phyloP scores from a whole-genome alignment of 2,329 filamentous ascomycete species.

The Cladophialophora exuberans region DNA sequence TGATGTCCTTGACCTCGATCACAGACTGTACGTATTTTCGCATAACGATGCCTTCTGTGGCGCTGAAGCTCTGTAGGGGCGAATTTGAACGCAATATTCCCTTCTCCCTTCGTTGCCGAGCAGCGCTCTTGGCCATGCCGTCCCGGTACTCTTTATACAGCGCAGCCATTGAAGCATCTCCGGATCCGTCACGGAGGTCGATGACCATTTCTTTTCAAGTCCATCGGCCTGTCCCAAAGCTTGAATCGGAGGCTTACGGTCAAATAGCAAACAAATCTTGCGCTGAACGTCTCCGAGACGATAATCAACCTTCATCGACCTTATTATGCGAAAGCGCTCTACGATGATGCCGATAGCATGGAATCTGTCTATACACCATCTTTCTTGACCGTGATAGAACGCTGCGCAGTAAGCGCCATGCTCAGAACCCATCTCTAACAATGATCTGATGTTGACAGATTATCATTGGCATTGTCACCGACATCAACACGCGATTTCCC shows the following conservation, averaged over 20 bases:
- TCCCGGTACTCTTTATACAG: conserved; percentile 11
- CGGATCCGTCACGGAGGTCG: conserved; percentile 18
- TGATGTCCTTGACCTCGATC: conserved; percentile 14
- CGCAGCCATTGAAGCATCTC: conserved; percentile 17
- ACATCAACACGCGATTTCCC: conserved; percentile 16
- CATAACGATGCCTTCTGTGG: not conserved
- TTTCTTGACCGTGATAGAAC: conserved; percentile 18
- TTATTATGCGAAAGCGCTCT: conserved; percentile 20
- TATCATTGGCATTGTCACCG: conserved; percentile 12
- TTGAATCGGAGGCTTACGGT: not conserved
- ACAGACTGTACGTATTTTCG: conserved; percentile 3
- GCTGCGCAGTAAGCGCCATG: conserved; percentile 4
- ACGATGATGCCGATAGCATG: conserved; percentile 9
- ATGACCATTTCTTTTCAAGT: conserved; percentile 20
- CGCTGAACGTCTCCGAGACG: conserved; percentile 19
- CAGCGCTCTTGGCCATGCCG: conserved; percentile 21
- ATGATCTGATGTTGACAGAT: not conserved
- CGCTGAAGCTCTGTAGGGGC: not conserved
- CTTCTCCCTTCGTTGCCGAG: conserved; percentile 16
- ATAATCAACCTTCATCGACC: conserved; percentile 22
- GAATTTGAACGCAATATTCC: conserved; percentile 18
- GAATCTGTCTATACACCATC: conserved; percentile 12
- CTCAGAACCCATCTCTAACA: not conserved
- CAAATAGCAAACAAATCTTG: conserved; percentile 14
- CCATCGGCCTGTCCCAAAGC: not conserved